phyloP scores from a whole-genome alignment of 2,329 filamentous ascomycete species.

The Neurospora sp. region DNA sequence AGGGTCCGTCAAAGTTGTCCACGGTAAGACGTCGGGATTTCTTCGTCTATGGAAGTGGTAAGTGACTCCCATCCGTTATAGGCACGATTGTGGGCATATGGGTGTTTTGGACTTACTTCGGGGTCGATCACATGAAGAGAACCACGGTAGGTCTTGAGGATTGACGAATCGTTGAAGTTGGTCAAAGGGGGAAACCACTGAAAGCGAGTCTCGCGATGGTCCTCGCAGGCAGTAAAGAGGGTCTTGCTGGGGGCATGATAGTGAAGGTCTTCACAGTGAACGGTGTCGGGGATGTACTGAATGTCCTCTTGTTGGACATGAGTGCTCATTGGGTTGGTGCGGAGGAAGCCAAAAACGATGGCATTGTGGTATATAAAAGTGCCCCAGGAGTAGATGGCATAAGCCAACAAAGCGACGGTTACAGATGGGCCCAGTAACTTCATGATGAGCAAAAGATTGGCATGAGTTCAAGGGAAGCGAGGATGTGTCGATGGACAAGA shows the following conservation, averaged over 20 bases:
- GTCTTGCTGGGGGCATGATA: constrained; percentile 36
- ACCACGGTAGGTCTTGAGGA: constrained; percentile 27
- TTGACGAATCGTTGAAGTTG: constrained; percentile 30
- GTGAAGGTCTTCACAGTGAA: constrained; percentile 51
- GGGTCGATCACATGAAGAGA: constrained; percentile 44
- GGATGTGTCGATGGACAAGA: neutral
- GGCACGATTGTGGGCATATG: neutral
- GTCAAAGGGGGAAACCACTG: constrained; percentile 42
- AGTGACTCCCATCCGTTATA: neutral
- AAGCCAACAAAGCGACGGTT: constrained; percentile 11
- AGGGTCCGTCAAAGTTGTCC: constrained; percentile 40
- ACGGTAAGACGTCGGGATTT: constrained; percentile 35
- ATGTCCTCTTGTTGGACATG: constrained; percentile 21
- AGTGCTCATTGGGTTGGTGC: constrained; percentile 7
- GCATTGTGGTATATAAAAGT: constrained; percentile 6
- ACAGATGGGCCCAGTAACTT: constrained; percentile 10
- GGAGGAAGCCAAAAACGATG: constrained; percentile 12
- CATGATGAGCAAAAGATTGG: constrained; percentile 6
- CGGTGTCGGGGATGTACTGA: constrained; percentile 36
- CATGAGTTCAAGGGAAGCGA: neutral
- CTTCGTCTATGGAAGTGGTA: constrained; percentile 27
- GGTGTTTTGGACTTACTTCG: constrained; percentile 26
- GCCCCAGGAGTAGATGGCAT: constrained; percentile 7
- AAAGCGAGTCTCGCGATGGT: constrained; percentile 28
- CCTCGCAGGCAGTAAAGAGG: constrained; percentile 49